These are phyloP conservation scores for Vitis hybrid DNA, from an alignment of 177 flowering plant species.

Conservation along the genomic window DNA sequence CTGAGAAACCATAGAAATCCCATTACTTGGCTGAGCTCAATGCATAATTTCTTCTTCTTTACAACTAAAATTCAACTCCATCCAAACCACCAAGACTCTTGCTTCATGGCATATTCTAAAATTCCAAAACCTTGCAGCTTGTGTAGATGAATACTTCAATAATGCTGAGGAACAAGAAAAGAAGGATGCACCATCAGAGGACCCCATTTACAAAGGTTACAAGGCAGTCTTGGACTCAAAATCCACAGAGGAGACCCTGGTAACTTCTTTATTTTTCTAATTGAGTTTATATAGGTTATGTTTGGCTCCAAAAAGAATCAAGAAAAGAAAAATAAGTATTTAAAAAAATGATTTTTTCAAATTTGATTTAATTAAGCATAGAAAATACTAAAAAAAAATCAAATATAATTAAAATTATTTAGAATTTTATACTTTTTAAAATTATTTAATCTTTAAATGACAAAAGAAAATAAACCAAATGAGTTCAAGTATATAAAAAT, in stretches of 20 bases:
- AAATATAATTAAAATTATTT: too few relatives aligned
- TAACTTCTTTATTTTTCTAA: slow-evolving; percentile 18
- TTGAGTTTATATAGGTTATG: not conserved
- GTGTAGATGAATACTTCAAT: slow-evolving; percentile 69
- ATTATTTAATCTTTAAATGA: too few relatives aligned
- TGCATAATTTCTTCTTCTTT: not conserved
- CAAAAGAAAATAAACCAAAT: too few relatives aligned
- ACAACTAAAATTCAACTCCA: not conserved
- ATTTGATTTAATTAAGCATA: too few relatives aligned
- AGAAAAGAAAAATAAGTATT: too few relatives aligned
- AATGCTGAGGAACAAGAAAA: slow-evolving; percentile 27
- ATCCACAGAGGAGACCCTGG: slow-evolving; percentile 78
- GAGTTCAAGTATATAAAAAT: too few relatives aligned
- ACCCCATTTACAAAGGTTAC: slow-evolving; percentile 63
- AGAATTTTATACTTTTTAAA: too few relatives aligned
- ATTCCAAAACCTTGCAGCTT: slow-evolving; percentile 46
- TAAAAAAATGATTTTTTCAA: not conserved
- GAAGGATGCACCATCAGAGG: slow-evolving; percentile 39
- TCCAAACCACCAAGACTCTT: not conserved
- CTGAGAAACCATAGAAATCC: too few relatives aligned
- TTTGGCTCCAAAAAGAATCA: too few relatives aligned
- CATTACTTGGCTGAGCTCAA: too few relatives aligned
- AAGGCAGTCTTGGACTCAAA: slow-evolving; percentile 90
- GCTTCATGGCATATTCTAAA: not conserved
- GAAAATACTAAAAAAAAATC: too few relatives aligned